phyloP scores from a whole-genome alignment of 2,329 filamentous ascomycete genomes.

The Colletotrichum tofieldiae region DNA sequence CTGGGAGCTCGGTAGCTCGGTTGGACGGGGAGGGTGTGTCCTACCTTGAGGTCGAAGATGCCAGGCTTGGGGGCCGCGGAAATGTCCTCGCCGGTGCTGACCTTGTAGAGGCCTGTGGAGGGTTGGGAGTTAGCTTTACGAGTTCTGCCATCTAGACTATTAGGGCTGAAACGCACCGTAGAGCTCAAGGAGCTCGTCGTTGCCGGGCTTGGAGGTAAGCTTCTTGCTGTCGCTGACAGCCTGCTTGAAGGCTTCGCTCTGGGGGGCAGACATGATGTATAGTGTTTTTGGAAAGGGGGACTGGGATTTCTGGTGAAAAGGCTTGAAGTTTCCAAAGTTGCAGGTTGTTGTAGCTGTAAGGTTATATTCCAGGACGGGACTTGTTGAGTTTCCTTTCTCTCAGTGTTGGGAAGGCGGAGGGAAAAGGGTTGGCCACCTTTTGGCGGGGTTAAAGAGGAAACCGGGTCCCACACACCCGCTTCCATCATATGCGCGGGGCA shows the following conservation, averaged over 20 bases:
- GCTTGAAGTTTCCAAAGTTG: not conserved
- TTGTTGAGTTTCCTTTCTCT: conserved; percentile 38
- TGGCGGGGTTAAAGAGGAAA: conserved; percentile 39
- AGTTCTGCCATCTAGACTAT: no score
- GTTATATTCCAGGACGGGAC: conserved; percentile 18
- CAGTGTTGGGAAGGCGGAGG: conserved; percentile 34
- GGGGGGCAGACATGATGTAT: conserved; percentile 58
- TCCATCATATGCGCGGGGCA: conserved; percentile 43
- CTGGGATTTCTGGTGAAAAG: conserved; percentile 1
- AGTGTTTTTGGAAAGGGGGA: not conserved
- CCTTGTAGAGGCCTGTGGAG: conserved; percentile 70
- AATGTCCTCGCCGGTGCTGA: conserved; percentile 71
- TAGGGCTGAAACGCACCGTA: conserved; percentile 63
- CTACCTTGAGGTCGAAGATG: conserved; percentile 80
- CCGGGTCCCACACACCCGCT: conserved; percentile 35
- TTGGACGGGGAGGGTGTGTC: conserved; percentile 16
- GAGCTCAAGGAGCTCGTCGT: conserved; percentile 76
- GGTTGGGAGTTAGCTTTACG: conserved; percentile 30
- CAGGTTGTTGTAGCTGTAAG: conserved; percentile 11
- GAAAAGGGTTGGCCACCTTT: conserved; percentile 35
- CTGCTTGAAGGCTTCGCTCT: conserved; percentile 66
- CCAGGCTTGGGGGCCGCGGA: conserved; percentile 71
- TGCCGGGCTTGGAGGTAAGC: conserved; percentile 75
- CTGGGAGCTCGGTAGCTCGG: conserved; percentile 6
- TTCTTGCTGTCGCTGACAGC: conserved; percentile 77